Evolutionary conservation across 306 rosid genomes (phyloP).

Genomic region (Macrotyloma uniflorum): DNA sequence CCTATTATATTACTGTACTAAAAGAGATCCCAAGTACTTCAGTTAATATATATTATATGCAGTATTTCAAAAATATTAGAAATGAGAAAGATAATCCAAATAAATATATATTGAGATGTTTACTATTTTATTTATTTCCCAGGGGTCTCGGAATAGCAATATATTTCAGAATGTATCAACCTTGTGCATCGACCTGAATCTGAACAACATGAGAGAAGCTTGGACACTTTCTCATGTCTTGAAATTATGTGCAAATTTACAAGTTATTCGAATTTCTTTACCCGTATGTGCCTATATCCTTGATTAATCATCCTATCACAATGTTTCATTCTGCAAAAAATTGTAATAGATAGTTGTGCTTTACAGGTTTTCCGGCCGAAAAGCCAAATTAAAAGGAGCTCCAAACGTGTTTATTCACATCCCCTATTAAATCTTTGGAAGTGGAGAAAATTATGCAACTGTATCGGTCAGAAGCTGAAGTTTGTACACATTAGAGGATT

Average conservation of each 20-base stretch:
- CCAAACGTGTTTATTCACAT: neutral
- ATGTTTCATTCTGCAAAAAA: neutral
- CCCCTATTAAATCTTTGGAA: neutral
- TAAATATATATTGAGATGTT: neutral
- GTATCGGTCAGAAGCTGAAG: constrained; percentile 16
- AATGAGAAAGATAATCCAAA: no score
- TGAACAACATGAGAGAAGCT: neutral
- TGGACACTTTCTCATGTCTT: neutral
- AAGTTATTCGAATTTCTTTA: constrained; percentile 7
- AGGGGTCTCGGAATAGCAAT: neutral
- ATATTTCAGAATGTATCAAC: constrained; percentile 5
- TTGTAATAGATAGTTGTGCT: neutral
- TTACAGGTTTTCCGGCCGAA: neutral
- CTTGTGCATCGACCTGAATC: constrained; percentile 29
- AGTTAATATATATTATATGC: no score
- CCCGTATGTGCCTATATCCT: constrained; percentile 37
- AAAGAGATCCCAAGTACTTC: no score
- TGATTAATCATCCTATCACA: neutral
- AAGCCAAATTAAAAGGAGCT: neutral
- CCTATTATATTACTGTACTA: no score
- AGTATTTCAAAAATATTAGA: no score
- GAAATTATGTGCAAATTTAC: neutral
- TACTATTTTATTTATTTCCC: neutral
- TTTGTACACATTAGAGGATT: constrained; percentile 18
- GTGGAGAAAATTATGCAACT: neutral